A percentile compares a stretch with the other conserved stretches of the same genome.
Conservation (phyloP, 2,329 filamentous ascomycete species). For the Cytospora mali region DNA sequence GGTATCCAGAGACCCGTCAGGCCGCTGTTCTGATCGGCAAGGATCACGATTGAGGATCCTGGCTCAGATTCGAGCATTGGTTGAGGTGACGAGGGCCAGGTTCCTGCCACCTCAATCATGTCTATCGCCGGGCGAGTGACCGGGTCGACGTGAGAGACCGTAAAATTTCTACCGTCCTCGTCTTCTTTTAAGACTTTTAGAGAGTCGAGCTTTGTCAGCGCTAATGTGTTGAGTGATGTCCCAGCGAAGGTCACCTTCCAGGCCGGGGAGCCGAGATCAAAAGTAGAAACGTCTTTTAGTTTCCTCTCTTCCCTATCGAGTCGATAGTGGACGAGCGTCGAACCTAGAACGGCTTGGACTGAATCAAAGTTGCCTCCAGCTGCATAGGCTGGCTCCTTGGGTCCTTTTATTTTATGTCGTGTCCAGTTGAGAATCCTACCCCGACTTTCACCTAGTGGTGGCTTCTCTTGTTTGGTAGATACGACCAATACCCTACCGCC, state of each 20-base stretch:
- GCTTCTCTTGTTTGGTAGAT: constrained; percentile 44
- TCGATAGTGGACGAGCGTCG: constrained; percentile 30
- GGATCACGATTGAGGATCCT: constrained; percentile 47
- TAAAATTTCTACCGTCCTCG: neutral
- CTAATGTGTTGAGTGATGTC: constrained; percentile 53
- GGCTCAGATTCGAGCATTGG: constrained; percentile 26
- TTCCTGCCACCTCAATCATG: constrained; percentile 49
- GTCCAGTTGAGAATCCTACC: constrained; percentile 55
- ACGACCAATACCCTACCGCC: constrained; percentile 59
- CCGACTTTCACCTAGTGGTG: constrained; percentile 32
- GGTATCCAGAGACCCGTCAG: constrained; percentile 56
- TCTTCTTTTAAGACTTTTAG: constrained; percentile 53
- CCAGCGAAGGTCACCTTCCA: constrained; percentile 37
- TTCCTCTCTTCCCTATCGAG: constrained; percentile 55
- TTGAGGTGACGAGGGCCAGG: constrained; percentile 29
- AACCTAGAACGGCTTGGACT: constrained; percentile 38
- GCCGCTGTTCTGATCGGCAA: constrained; percentile 51
- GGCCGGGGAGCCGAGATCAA: constrained; percentile 56
- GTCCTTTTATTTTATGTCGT: constrained; percentile 49
- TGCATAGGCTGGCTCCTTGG: constrained; percentile 55
- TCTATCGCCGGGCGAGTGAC: constrained; percentile 48
- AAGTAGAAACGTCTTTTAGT: constrained; percentile 50
- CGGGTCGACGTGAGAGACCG: constrained; percentile 48
- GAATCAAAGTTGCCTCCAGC: constrained; percentile 36
- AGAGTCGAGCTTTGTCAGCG: constrained; percentile 57